Evolutionary conservation across 2,329 filamentous ascomycete genomes (phyloP).

Genomic region (Diaporthe vexans): DNA sequence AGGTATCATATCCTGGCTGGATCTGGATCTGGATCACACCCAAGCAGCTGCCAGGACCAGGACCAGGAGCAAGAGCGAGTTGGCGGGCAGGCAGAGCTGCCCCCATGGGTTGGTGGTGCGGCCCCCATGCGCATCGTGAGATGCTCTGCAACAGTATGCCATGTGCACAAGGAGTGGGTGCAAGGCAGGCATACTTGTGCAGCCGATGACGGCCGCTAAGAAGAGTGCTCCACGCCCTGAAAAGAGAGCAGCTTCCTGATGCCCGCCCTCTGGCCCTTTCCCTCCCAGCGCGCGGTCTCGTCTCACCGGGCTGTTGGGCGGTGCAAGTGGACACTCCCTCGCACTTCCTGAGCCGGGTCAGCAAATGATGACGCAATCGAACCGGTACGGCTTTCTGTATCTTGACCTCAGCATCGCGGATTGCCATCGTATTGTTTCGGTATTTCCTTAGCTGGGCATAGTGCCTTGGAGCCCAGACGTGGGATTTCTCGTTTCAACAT

Average conservation of each 20-base stretch:
- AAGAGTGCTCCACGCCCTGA: conserved; percentile 17
- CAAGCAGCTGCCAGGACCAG: neutral
- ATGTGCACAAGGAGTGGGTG: neutral
- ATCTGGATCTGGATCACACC: neutral
- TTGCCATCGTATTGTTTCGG: neutral
- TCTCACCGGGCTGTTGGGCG: neutral
- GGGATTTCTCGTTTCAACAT: neutral
- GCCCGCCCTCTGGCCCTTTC: neutral
- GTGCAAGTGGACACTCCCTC: neutral
- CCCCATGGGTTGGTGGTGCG: neutral
- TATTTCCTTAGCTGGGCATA: neutral
- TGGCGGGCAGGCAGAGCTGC: conserved; percentile 2
- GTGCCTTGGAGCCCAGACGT: conserved; percentile 3
- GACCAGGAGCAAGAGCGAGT: neutral
- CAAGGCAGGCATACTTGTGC: conserved; percentile 8
- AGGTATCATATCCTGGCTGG: neutral
- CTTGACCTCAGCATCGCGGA: conserved; percentile 11
- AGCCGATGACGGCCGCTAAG: conserved; percentile 31
- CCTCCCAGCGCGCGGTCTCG: neutral
- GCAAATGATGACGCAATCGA: conserved; percentile 27
- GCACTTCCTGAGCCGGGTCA: conserved; percentile 5
- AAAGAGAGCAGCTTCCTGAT: conserved; percentile 15
- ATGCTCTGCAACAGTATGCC: conserved; percentile 10
- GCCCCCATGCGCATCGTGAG: conserved; percentile 13
- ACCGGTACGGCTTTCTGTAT: neutral